Conservation (phyloP, 257 asterid species). For the Verbena officinalis region DNA sequence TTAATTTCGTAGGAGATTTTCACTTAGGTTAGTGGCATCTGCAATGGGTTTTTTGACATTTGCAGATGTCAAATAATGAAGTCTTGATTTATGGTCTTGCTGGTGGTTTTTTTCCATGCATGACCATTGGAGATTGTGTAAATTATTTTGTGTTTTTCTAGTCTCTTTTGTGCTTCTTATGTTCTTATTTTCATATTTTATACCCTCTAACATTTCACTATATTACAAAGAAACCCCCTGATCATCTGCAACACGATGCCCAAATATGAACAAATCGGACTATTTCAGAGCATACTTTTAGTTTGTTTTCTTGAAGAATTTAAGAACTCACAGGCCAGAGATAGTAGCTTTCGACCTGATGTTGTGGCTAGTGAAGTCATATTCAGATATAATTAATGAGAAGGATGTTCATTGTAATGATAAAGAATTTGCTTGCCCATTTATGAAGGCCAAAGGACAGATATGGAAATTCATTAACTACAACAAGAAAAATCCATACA, state of each 20-base stretch:
- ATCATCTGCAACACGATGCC: no score
- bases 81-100: constrained; percentile 41
- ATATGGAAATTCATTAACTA: constrained; percentile 15
- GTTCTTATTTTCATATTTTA: neutral
- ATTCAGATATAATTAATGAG: neutral
- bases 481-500: constrained; percentile 8
- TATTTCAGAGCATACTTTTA: no score
- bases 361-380: neutral
- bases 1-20: constrained; percentile 22
- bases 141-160: constrained; percentile 3
- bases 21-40: constrained; percentile 46
- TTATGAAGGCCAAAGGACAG: constrained; percentile 24
- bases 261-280: no score
- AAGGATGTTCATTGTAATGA: neutral
- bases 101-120: constrained; percentile 55
- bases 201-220: no score
- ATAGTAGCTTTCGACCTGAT: neutral
- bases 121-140: constrained; percentile 32
- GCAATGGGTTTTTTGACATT: constrained; percentile 83
- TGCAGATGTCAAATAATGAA: constrained; percentile 49
- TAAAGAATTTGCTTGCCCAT: constrained; percentile 6
- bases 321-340: no score
- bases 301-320: no score
- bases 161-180: neutral
- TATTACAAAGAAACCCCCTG: no score